Evolutionary conservation across 306 rosid genomes (phyloP), one percentile per base, ranked within the genome.

Genomic region (Glycine latifolia): DNA sequence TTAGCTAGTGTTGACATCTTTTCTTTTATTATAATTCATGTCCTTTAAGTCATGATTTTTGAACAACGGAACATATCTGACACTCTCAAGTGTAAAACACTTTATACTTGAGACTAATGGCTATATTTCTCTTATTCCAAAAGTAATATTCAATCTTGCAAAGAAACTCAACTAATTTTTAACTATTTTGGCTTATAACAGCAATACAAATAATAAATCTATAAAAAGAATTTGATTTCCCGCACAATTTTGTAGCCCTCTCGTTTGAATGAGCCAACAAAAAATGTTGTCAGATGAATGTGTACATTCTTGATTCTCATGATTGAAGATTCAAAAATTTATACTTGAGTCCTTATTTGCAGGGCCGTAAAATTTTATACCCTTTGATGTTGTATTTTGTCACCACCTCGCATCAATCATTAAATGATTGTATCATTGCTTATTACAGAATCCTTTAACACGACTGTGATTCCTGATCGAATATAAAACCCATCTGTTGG

Each of bases 401-500:
- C 73, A 77, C 37, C 31, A 37, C 43, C n/a, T 50, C 6, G 7
- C 16, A 37, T 13, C 10, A 62, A 50, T 39, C 13, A 43, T 79
- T 39, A 88, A 82, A 88, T 86, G 48, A 86, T 79, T 70, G 89
- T 83, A 8, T 68, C 87, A 49, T 83, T 71, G 68, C 17, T 71
- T 70, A 86, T 86, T 55, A 71, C 72, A 6, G 87, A 66, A 44
- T 86, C 84, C 79, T 86, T 83, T 39, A 83, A 66, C 61, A 86
- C 17, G 31, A 86, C 89, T 3, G 79, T 67, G 73, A 88, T 88
- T 67, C 91, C 89, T 85, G 91, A 83, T 73, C 89, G 87, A 77
- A 88, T 85, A 52, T 83, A 88, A 63, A 85, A 67, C 13, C 91
- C 91, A 68, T 85, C 87, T 3, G 80, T 66, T 47, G 87, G 66